A percentile compares a stretch with the other conserved stretches of the same genome.
Conservation (phyloP, 305 asterid species). For the Fraxinus sp. region DNA sequence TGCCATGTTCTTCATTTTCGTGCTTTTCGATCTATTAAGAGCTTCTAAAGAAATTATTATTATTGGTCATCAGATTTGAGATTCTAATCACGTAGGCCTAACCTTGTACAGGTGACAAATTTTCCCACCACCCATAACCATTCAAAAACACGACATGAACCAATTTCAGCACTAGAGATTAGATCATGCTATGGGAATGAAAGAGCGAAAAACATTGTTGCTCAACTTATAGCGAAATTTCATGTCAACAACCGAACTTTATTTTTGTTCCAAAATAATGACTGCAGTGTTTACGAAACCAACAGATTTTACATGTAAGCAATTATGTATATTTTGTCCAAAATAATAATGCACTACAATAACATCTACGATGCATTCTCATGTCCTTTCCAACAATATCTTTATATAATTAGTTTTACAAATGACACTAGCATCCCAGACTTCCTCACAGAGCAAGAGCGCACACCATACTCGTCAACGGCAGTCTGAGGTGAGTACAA, state of each 20-base stretch:
- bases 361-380: neutral
- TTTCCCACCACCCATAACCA: neutral
- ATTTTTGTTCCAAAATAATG: neutral
- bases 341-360: neutral
- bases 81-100: neutral
- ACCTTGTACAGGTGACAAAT: neutral
- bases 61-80: neutral
- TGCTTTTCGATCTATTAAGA: neutral
- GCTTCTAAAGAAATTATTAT: neutral
- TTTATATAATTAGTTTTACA: conserved; percentile 2
- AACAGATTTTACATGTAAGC: neutral
- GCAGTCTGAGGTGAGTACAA: neutral
- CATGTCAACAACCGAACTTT: neutral
- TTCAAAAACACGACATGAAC: neutral
- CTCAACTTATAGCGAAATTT: neutral
- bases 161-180: neutral
- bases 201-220: neutral
- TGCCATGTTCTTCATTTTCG: neutral
- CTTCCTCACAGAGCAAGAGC: conserved; percentile 1
- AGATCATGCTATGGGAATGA: neutral
- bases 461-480: neutral
- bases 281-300: neutral
- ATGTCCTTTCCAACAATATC: conserved; percentile 10
- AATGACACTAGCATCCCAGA: neutral
- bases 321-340: neutral